Evolutionary conservation across 2,329 filamentous ascomycete species (phyloP).

Genomic region (Colletotrichum graminicola): DNA sequence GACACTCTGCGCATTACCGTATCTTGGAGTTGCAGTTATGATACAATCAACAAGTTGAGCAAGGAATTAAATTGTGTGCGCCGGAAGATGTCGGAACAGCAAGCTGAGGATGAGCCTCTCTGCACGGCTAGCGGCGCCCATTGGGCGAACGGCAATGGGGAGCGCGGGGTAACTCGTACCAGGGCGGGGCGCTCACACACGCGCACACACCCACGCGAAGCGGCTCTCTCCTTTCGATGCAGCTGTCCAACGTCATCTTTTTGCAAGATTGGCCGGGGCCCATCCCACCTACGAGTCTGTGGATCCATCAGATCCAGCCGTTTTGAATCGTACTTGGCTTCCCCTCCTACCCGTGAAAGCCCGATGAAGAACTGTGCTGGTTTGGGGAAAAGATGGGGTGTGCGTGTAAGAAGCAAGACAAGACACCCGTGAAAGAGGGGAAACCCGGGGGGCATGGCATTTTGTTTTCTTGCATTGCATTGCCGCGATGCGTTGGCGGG

Average conservation of each 20-base stretch:
- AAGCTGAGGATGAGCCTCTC: constrained; percentile 25
- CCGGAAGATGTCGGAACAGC: constrained; percentile 40
- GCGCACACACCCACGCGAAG: background rate
- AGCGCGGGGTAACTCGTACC: constrained; percentile 34
- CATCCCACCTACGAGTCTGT: background rate
- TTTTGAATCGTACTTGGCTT: background rate
- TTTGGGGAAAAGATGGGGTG: background rate
- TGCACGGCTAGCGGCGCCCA: constrained; percentile 20
- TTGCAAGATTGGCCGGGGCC: constrained; percentile 31
- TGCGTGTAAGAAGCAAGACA: background rate
- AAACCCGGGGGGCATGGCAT: constrained; percentile 10
- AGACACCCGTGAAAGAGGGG: background rate
- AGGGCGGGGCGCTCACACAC: constrained; percentile 25
- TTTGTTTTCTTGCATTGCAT: constrained; percentile 37
- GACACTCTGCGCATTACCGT: background rate
- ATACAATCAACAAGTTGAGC: background rate
- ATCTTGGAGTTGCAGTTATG: background rate
- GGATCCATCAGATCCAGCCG: background rate
- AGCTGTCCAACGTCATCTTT: constrained; percentile 41
- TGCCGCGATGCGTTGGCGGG: constrained; percentile 25
- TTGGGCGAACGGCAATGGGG: constrained; percentile 20
- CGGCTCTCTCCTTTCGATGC: constrained; percentile 35
- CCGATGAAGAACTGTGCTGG: constrained; percentile 27
- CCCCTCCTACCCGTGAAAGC: constrained; percentile 31
- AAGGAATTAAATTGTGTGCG: constrained; percentile 16